phyloP scores from a whole-genome alignment of 1,284 basidiomycete species.

The Hemileia vastatrix region DNA sequence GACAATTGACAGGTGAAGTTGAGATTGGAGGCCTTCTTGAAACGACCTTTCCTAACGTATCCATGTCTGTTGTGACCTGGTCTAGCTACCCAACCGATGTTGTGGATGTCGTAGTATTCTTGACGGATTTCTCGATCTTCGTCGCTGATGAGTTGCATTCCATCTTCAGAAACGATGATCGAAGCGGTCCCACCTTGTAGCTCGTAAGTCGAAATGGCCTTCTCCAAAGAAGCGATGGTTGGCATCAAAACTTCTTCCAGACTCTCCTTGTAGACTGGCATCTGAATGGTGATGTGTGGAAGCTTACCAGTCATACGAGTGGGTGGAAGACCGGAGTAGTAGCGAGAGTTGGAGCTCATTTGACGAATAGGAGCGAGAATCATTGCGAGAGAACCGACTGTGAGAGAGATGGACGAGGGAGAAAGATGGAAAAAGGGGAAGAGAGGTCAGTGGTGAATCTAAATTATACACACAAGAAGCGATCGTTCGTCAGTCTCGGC shows the following conservation, averaged over 20 bases:
- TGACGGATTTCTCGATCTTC: conserved; percentile 59
- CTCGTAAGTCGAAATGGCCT: conserved; percentile 75
- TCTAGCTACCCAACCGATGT: conserved; percentile 71
- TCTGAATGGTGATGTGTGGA: conserved; percentile 64
- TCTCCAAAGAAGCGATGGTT: conserved; percentile 68
- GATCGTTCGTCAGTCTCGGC: too few species aligned
- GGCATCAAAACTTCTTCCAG: conserved; percentile 50
- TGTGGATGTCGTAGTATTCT: conserved; percentile 62
- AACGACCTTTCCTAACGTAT: conserved; percentile 71
- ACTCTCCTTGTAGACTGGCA: conserved; percentile 63
- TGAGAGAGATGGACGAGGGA: conserved; percentile 21
- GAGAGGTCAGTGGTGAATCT: conserved; percentile 15
- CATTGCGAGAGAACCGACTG: conserved; percentile 47
- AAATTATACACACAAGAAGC: not conserved
- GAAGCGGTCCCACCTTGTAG: conserved; percentile 66
- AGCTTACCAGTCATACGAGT: conserved; percentile 55
- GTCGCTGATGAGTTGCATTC: conserved; percentile 55
- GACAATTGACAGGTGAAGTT: conserved; percentile 69
- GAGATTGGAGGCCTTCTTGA: conserved; percentile 85
- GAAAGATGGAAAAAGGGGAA: conserved; percentile 29
- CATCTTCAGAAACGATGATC: conserved; percentile 69
- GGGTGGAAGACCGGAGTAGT: conserved; percentile 58
- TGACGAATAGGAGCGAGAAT: conserved; percentile 61
- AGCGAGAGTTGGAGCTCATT: conserved; percentile 61
- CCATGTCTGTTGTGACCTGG: conserved; percentile 60